Conservation (phyloP, 768 basidiomycete genomes). For the Pulveroboletus ravenelii region DNA sequence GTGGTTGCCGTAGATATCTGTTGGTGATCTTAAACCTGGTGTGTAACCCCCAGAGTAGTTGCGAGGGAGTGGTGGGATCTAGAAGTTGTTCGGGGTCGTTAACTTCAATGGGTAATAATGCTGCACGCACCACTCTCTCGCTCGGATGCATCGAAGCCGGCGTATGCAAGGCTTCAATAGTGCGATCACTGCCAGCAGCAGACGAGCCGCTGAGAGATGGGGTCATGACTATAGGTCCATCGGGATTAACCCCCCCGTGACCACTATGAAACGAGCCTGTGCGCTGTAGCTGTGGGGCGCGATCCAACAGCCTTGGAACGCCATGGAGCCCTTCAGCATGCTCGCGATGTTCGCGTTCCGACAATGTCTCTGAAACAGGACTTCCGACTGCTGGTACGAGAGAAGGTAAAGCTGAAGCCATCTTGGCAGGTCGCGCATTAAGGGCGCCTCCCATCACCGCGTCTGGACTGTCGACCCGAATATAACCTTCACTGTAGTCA, state of each 20-base stretch:
- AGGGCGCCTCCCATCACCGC: constrained; percentile 31
- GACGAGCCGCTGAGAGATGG: constrained; percentile 18
- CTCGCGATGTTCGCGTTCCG: constrained; percentile 23
- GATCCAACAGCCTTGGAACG: constrained; percentile 23
- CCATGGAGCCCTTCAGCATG: constrained; percentile 16
- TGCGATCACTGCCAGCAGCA: constrained; percentile 27
- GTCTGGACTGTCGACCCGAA: constrained; percentile 30
- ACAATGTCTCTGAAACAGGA: constrained; percentile 17
- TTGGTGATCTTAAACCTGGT: constrained; percentile 22
- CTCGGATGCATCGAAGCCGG: constrained; percentile 18
- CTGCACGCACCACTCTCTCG: constrained; percentile 25
- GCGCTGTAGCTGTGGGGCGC: constrained; percentile 15
- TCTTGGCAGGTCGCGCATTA: constrained; percentile 29
- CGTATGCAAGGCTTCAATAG: constrained; percentile 26
- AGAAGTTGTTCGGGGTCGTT: background rate
- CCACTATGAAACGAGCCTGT: constrained; percentile 20
- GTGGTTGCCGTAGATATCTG: constrained; percentile 27
- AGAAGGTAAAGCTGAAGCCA: constrained; percentile 19
- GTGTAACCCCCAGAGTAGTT: constrained; percentile 15
- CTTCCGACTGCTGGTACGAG: constrained; percentile 19
- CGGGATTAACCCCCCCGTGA: constrained; percentile 12
- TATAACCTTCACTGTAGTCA: constrained; percentile 29
- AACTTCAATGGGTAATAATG: background rate
- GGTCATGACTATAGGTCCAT: constrained; percentile 22
- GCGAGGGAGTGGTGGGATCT: constrained; percentile 31